Conservation (phyloP, 75 land plant species). For the Chamaecyparis obtusa region DNA sequence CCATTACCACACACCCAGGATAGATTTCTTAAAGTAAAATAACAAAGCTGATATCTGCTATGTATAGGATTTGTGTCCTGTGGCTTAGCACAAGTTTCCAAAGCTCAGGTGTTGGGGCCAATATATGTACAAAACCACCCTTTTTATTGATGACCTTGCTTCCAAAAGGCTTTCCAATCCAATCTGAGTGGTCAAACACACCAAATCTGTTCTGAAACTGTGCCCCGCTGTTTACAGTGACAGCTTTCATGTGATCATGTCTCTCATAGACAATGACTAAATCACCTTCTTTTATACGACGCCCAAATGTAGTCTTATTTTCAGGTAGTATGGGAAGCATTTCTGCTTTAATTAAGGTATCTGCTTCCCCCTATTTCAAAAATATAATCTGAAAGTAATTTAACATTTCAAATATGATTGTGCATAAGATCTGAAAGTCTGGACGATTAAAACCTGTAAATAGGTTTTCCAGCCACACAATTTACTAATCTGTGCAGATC, state of each 20-base stretch:
- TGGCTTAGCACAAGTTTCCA: constrained; percentile 96
- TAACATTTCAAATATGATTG: not conserved
- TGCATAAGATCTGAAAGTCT: not conserved
- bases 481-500: too few species aligned
- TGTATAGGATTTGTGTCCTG: constrained; percentile 89
- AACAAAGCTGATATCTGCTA: constrained; percentile 93
- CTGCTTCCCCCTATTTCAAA: not conserved
- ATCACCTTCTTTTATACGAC: constrained; percentile 66
- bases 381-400: not conserved
- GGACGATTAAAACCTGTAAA: not conserved
- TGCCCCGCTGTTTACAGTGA: constrained; percentile 45
- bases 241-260: constrained; percentile 84
- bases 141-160: constrained; percentile 72
- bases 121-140: constrained; percentile 77
- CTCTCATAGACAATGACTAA: constrained; percentile 88
- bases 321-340: constrained; percentile 34
- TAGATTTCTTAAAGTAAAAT: constrained; percentile 75
- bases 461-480: too few species aligned
- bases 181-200: constrained; percentile 74
- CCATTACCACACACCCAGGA: constrained; percentile 82
- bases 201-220: constrained; percentile 79
- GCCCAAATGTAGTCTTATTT: constrained; percentile 36
- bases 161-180: constrained; percentile 93
- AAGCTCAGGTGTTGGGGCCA: constrained; percentile 88
- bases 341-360: not conserved